phyloP scores from a whole-genome alignment of 225 moss, liverwort and hornwort species.

The Marchantia polymorpha region DNA sequence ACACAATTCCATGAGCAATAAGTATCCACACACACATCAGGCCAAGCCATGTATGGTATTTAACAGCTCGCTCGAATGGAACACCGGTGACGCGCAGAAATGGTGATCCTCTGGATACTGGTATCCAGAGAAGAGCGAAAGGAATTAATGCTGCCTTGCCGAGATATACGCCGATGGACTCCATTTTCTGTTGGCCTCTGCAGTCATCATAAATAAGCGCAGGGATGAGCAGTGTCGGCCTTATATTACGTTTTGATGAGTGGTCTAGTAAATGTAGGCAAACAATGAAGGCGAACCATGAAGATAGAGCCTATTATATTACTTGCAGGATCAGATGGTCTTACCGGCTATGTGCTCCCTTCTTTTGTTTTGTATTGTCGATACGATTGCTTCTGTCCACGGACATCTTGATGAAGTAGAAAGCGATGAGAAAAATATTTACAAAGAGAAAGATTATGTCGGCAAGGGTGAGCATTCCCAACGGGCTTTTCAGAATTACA shows the following conservation, averaged over 20 bases:
- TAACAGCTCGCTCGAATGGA: slow-evolving; percentile 61
- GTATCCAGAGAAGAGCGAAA: slow-evolving; percentile 48
- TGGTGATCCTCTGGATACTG: slow-evolving; percentile 52
- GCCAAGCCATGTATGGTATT: slow-evolving; percentile 63
- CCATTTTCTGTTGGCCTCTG: slow-evolving; percentile 22
- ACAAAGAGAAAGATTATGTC: slow-evolving; percentile 19
- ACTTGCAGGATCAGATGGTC: not conserved
- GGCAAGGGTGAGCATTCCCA: slow-evolving; percentile 33
- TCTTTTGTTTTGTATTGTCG: not conserved
- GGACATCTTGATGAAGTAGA: slow-evolving; percentile 14
- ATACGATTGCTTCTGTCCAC: not conserved
- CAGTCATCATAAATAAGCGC: not conserved
- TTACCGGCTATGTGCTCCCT: not conserved
- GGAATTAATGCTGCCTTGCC: slow-evolving; percentile 31
- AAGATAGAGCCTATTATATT: not conserved
- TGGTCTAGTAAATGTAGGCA: not conserved
- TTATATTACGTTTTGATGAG: not conserved
- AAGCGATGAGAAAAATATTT: slow-evolving; percentile 2
- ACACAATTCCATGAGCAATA: slow-evolving; percentile 10
- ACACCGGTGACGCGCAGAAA: slow-evolving; percentile 53
- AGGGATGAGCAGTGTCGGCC: not conserved
- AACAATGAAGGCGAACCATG: not conserved
- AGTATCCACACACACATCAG: slow-evolving; percentile 16
- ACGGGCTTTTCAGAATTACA: slow-evolving; percentile 24
- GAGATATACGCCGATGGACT: not conserved